phyloP scores from a whole-genome alignment of 2,329 filamentous ascomycete species.

The Apiospora marii region DNA sequence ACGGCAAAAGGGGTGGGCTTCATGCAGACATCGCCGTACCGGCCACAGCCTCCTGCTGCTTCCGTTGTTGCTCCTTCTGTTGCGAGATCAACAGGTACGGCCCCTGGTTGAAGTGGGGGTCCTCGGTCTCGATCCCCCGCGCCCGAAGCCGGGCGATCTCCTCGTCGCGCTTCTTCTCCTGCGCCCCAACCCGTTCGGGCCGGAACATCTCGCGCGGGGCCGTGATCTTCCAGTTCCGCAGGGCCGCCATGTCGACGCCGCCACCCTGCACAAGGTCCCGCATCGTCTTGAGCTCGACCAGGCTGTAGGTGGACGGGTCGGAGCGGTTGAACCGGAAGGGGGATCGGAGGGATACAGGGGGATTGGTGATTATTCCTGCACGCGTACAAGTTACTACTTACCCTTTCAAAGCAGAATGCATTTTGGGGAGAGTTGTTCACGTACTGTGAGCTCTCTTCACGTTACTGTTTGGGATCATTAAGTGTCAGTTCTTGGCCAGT shows the following conservation, averaged over 20 bases:
- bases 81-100: neutral
- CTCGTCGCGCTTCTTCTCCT: neutral
- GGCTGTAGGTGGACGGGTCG: neutral
- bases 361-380: neutral
- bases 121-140: neutral
- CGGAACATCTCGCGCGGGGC: slow-evolving; percentile 5
- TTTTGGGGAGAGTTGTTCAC: neutral
- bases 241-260: neutral
- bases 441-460: neutral
- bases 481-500: neutral
- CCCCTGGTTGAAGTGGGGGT: neutral
- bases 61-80: neutral
- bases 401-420: no score
- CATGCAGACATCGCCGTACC: no score
- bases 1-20: no score
- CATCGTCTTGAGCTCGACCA: slow-evolving; percentile 9
- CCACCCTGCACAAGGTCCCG: neutral
- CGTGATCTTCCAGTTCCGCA: neutral
- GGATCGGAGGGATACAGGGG: neutral
- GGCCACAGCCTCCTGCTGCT: neutral
- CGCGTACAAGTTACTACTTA: no score
- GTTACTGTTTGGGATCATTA: neutral
- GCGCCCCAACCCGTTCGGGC: neutral
- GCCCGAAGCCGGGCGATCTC: neutral
- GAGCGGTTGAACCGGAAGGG: slow-evolving; percentile 9